Conservation (phyloP, 2,329 filamentous ascomycete genomes). For the Helminthosporium solani region DNA sequence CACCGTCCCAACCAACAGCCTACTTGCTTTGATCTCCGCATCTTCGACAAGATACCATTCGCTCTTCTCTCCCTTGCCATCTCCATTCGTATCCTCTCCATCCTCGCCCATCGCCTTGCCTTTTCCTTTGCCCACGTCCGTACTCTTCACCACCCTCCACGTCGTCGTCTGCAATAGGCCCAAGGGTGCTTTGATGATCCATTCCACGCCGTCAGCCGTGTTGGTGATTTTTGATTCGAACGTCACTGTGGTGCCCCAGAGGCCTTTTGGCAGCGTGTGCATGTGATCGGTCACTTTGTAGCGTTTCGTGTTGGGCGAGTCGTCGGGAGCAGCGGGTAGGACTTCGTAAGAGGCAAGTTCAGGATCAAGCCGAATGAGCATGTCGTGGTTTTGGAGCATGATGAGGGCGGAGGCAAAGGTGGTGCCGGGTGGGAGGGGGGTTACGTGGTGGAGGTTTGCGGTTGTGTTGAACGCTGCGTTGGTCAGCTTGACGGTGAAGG, state of each 20-base stretch:
- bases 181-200: slow-evolving; percentile 39
- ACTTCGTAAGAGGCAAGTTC: slow-evolving; percentile 37
- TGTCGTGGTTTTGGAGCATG: slow-evolving; percentile 38
- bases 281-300: slow-evolving; percentile 43
- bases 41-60: slow-evolving; percentile 41
- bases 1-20: slow-evolving; percentile 37
- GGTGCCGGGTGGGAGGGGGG: slow-evolving; percentile 30
- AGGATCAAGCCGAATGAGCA: slow-evolving; percentile 40
- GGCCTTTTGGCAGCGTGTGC: slow-evolving; percentile 37
- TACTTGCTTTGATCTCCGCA: slow-evolving; percentile 37
- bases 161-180: slow-evolving; percentile 35
- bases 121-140: slow-evolving; percentile 16
- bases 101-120: slow-evolving; percentile 10
- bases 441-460: slow-evolving; percentile 36
- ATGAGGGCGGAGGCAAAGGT: slow-evolving; percentile 22
- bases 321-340: slow-evolving; percentile 19
- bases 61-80: slow-evolving; percentile 12
- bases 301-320: slow-evolving; percentile 30
- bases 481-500: neutral
- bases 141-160: slow-evolving; percentile 31
- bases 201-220: slow-evolving; percentile 34
- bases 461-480: slow-evolving; percentile 35
- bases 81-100: neutral
- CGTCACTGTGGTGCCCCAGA: slow-evolving; percentile 40
- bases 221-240: slow-evolving; percentile 39